Percentiles rank a stretch among this genome's conserved stretches.
Conservation (phyloP, 1,284 basidiomycete species). For the Salmacisia buchloeana region DNA sequence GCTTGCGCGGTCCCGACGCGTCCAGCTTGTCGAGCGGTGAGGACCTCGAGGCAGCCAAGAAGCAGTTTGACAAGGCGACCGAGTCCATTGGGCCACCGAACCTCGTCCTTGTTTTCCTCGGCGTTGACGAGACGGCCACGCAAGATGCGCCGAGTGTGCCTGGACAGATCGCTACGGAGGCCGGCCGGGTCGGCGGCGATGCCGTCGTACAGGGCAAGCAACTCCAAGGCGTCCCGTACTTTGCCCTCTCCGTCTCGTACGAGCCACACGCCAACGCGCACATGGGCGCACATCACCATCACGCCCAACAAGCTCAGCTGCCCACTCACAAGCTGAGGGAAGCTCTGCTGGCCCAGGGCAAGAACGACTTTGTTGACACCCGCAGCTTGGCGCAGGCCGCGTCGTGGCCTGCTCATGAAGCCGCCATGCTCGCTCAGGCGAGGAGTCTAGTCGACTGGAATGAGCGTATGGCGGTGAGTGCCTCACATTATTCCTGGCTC, state of each 20-base stretch:
- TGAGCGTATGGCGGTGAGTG: constrained; percentile 27
- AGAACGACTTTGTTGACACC: constrained; percentile 42
- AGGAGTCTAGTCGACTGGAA: constrained; percentile 46
- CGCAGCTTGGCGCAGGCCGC: constrained; percentile 26
- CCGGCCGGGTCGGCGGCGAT: constrained; percentile 10
- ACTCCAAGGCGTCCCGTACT: constrained; percentile 38
- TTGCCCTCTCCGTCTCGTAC: constrained; percentile 43
- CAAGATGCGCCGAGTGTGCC: constrained; percentile 16
- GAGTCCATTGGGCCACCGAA: constrained; percentile 28
- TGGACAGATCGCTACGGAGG: constrained; percentile 22
- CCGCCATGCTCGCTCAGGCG: constrained; percentile 39
- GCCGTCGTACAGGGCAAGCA: background rate
- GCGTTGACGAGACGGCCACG: constrained; percentile 30
- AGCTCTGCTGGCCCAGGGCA: constrained; percentile 17
- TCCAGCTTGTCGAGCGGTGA: background rate
- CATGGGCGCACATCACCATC: background rate
- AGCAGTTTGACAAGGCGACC: constrained; percentile 26
- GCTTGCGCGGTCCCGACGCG: constrained; percentile 11
- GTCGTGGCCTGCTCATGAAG: constrained; percentile 26
- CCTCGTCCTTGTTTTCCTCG: constrained; percentile 40
- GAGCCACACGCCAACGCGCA: constrained; percentile 12
- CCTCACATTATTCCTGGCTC: constrained; percentile 15
- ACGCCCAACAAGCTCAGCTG: background rate
- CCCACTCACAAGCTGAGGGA: constrained; percentile 18
- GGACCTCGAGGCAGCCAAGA: constrained; percentile 6